Conservation (phyloP, 1,284 basidiomycete species). For the Ustilago nuda region DNA sequence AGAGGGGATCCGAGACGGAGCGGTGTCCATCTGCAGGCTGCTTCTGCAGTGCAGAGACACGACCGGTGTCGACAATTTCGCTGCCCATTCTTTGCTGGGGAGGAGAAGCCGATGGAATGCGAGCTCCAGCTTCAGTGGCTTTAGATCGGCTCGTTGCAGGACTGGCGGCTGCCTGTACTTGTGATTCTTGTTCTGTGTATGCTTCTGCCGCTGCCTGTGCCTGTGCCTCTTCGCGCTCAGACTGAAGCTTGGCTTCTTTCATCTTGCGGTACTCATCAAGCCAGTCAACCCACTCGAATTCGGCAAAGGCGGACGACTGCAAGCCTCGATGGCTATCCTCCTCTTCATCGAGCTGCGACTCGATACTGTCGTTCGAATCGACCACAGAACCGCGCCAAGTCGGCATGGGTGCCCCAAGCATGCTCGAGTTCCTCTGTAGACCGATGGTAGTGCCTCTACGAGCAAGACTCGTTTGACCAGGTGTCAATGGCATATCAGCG, state of each 20-base stretch:
- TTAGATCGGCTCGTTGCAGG: background rate
- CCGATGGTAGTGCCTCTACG: slow-evolving; percentile 53
- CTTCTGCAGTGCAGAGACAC: slow-evolving; percentile 36
- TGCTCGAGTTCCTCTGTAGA: slow-evolving; percentile 22
- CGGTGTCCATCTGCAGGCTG: slow-evolving; percentile 39
- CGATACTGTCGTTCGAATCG: slow-evolving; percentile 51
- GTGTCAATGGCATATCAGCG: slow-evolving; percentile 13
- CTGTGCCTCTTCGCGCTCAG: slow-evolving; percentile 66
- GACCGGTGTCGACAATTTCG: slow-evolving; percentile 31
- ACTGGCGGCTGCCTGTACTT: background rate
- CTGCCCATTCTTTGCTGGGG: slow-evolving; percentile 32
- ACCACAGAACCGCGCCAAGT: slow-evolving; percentile 40
- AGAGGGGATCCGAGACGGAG: slow-evolving; percentile 50
- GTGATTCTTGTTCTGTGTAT: background rate
- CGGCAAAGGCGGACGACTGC: slow-evolving; percentile 54
- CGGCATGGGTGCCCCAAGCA: slow-evolving; percentile 20
- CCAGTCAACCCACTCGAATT: slow-evolving; percentile 75
- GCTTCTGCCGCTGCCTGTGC: slow-evolving; percentile 38
- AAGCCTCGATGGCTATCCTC: slow-evolving; percentile 34
- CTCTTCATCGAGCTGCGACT: slow-evolving; percentile 50
- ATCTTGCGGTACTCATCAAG: slow-evolving; percentile 74
- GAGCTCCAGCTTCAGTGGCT: background rate
- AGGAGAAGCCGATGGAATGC: background rate
- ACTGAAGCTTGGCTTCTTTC: slow-evolving; percentile 73
- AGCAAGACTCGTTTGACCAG: slow-evolving; percentile 33